Percentiles rank a stretch among this genome's conserved stretches.
These are phyloP conservation scores for Aureoboletus auriporus DNA, from an alignment of 768 basidiomycete species.

Conservation along the genomic window DNA sequence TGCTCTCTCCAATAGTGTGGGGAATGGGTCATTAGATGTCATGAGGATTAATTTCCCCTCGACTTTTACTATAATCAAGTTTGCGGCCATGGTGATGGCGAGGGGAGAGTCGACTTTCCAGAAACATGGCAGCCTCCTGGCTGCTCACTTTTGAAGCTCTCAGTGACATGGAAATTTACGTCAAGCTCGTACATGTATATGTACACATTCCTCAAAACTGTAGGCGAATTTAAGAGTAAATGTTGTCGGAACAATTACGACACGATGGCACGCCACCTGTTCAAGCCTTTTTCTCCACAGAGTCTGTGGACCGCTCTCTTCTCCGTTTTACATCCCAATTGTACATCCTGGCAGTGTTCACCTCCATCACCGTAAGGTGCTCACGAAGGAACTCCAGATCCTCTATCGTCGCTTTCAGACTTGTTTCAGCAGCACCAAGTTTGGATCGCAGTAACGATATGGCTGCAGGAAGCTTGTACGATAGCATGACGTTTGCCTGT, in stretches of 20 bases:
- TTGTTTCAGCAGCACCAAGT: slow-evolving; percentile 63
- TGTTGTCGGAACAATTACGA: not conserved
- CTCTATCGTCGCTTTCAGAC: slow-evolving; percentile 66
- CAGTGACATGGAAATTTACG: no score
- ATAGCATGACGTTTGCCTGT: slow-evolving; percentile 97
- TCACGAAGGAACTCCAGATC: slow-evolving; percentile 93
- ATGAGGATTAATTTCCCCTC: no score
- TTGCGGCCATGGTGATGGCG: no score
- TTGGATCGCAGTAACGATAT: slow-evolving; percentile 71
- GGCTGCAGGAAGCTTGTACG: slow-evolving; percentile 82
- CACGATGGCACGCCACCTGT: not conserved
- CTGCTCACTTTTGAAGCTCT: no score
- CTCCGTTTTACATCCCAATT: slow-evolving; percentile 93
- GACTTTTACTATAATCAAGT: no score
- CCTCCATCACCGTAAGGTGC: slow-evolving; percentile 95
- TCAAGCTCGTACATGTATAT: no score
- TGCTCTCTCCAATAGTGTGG: no score
- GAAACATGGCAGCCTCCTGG: no score
- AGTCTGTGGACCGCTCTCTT: slow-evolving; percentile 47
- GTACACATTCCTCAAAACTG: no score
- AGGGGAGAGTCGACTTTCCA: no score
- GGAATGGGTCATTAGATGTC: no score
- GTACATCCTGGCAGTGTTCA: slow-evolving; percentile 91
- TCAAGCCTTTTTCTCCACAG: slow-evolving; percentile 14
- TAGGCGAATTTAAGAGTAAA: no score